These are phyloP conservation scores for Penicillium angulare DNA, from an alignment of 495 filamentous ascomycete species.

Conservation along the genomic window DNA sequence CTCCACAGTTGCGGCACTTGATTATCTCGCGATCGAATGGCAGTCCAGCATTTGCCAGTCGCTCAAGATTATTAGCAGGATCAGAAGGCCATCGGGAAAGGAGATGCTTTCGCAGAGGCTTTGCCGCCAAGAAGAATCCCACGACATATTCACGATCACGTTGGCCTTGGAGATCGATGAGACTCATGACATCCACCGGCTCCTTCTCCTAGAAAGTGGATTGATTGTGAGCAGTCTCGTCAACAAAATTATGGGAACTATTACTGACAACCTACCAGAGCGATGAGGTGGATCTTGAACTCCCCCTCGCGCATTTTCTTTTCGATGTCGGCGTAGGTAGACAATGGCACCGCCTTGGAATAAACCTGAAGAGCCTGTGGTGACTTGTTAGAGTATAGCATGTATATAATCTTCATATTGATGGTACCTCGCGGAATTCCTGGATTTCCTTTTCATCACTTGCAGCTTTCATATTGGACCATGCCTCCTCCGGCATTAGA, in stretches of 20 bases:
- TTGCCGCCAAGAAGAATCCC: slow-evolving; percentile 61
- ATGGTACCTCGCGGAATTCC: slow-evolving; percentile 63
- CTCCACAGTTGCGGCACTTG: slow-evolving; percentile 68
- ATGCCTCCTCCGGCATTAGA: slow-evolving; percentile 63
- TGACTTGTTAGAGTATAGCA: not conserved
- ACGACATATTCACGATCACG: slow-evolving; percentile 72
- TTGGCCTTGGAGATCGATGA: slow-evolving; percentile 83
- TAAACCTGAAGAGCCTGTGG: slow-evolving; percentile 63
- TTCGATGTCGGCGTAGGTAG: slow-evolving; percentile 72
- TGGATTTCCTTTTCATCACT: slow-evolving; percentile 65
- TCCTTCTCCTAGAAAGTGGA: slow-evolving; percentile 48
- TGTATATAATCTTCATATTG: not conserved
- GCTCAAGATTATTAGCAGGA: slow-evolving; percentile 68
- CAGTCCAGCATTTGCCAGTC: slow-evolving; percentile 70
- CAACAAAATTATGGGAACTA: not conserved
- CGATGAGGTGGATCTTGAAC: slow-evolving; percentile 71
- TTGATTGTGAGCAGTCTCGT: not conserved
- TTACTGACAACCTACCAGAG: slow-evolving; percentile 43
- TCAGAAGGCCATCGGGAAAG: slow-evolving; percentile 63
- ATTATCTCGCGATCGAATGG: slow-evolving; percentile 62
- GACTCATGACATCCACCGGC: slow-evolving; percentile 58
- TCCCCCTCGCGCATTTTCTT: slow-evolving; percentile 63
- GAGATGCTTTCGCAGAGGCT: slow-evolving; percentile 61
- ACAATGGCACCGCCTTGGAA: slow-evolving; percentile 65
- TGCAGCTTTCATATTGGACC: slow-evolving; percentile 63